Conservation (phyloP, 176 grass and related monocot species). For the Cocos nucifera region DNA sequence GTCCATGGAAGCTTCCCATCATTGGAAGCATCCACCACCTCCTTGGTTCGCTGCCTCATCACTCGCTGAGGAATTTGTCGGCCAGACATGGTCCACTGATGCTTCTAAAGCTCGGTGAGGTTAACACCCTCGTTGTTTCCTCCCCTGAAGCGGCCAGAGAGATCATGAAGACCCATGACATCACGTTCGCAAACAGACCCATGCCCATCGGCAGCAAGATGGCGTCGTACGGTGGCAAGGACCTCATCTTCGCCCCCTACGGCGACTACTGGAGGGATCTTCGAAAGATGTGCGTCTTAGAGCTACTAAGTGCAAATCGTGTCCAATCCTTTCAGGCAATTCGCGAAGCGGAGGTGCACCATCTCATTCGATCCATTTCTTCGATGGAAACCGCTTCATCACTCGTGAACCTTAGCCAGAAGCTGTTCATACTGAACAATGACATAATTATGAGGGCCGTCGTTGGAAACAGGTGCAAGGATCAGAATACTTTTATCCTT, state of each 20-base stretch:
- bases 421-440: conserved; percentile 7
- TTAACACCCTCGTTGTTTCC: conserved; percentile 29
- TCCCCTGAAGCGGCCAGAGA: conserved; percentile 29
- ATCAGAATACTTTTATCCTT: conserved; percentile 16
- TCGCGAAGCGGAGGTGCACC: conserved; percentile 23
- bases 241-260: conserved; percentile 33
- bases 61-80: conserved; percentile 28
- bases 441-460: conserved; percentile 20
- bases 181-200: conserved; percentile 20
- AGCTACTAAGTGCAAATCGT: conserved; percentile 32
- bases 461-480: conserved; percentile 20
- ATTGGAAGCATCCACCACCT: conserved; percentile 40
- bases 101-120: conserved; percentile 32
- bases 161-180: conserved; percentile 33
- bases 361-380: conserved; percentile 15
- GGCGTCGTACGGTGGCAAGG: conserved; percentile 12
- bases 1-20: conserved; percentile 38
- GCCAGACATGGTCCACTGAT: conserved; percentile 7
- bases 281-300: conserved; percentile 24
- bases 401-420: conserved; percentile 19
- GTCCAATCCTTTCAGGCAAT: conserved; percentile 26
- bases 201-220: conserved; percentile 13
- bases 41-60: conserved; percentile 25
- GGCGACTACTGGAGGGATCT: conserved; percentile 30
- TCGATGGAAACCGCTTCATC: background rate